These are phyloP conservation scores for Chenopodium suecicum DNA, from an alignment of 148 eudicot species.

Conservation along the genomic window DNA sequence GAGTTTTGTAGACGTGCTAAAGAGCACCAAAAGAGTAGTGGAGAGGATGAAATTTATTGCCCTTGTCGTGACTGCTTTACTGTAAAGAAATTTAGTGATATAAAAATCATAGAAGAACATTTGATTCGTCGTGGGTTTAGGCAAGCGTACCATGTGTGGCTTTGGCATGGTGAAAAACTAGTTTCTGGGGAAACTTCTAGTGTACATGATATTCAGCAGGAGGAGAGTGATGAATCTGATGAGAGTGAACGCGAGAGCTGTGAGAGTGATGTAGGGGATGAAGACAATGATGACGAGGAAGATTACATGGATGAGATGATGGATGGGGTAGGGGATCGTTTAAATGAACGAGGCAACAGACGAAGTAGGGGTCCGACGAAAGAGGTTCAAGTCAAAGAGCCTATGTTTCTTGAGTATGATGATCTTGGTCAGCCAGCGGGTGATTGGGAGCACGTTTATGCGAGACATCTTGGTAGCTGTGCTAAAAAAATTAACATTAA, in stretches of 20 bases:
- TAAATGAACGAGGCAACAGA: background rate
- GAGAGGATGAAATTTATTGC: background rate
- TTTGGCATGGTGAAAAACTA: background rate
- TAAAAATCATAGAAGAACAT: background rate
- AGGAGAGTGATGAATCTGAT: background rate
- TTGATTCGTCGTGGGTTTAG: conserved; percentile 8
- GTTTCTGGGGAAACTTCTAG: background rate
- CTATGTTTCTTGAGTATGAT: background rate
- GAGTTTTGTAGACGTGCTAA: background rate
- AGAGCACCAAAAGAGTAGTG: background rate
- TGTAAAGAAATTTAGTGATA: background rate
- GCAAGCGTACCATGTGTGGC: background rate
- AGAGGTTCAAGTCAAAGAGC: background rate
- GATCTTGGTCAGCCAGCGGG: background rate
- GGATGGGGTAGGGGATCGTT: background rate
- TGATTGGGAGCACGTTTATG: background rate
- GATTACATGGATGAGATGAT: background rate
- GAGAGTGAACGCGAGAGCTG: background rate
- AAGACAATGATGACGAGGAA: background rate
- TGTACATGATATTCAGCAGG: background rate
- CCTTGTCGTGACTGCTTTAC: background rate
- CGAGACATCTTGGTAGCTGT: background rate
- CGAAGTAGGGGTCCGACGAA: background rate
- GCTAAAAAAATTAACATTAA: background rate
- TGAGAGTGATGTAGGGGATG: background rate